Conservation (phyloP, 2,329 filamentous ascomycete species). For the Cercospora sp. region DNA sequence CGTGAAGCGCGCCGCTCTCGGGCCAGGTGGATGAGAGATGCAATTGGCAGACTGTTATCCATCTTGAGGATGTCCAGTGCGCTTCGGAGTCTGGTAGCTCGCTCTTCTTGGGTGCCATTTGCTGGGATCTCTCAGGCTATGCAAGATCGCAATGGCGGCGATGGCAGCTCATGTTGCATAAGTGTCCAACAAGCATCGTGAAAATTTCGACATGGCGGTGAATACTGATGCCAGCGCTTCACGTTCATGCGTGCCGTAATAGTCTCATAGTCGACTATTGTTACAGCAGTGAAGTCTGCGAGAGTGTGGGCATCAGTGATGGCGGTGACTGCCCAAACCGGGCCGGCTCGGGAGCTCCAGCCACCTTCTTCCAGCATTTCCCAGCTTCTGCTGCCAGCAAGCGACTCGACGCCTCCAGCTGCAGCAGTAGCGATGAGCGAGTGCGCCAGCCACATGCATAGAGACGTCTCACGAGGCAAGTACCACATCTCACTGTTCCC, state of each 20-base stretch:
- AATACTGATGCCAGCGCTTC: not conserved
- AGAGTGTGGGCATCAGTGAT: not conserved
- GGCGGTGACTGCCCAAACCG: not conserved
- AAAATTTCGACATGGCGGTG: not conserved
- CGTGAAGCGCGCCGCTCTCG: not conserved
- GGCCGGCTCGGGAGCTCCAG: not conserved
- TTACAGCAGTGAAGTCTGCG: not conserved
- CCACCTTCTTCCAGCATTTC: conserved; percentile 1
- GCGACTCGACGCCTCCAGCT: conserved; percentile 3
- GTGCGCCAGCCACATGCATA: conserved; percentile 1
- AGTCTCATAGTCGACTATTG: not conserved
- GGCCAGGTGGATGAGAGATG: not conserved
- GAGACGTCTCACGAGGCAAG: conserved; percentile 13
- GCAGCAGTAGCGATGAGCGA: not conserved
- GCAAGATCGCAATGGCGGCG: not conserved
- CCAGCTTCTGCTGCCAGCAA: not conserved
- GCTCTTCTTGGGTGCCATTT: not conserved
- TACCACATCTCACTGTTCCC: not conserved
- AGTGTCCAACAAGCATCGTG: not conserved
- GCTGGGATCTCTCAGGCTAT: not conserved
- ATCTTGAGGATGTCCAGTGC: not conserved
- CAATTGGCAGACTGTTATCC: not conserved
- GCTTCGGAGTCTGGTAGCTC: not conserved
- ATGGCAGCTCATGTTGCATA: not conserved
- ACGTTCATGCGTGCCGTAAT: not conserved